These are phyloP conservation scores for Mrakiaceae sp. DNA, from an alignment of 1,284 basidiomycete species.

Conservation along the genomic window DNA sequence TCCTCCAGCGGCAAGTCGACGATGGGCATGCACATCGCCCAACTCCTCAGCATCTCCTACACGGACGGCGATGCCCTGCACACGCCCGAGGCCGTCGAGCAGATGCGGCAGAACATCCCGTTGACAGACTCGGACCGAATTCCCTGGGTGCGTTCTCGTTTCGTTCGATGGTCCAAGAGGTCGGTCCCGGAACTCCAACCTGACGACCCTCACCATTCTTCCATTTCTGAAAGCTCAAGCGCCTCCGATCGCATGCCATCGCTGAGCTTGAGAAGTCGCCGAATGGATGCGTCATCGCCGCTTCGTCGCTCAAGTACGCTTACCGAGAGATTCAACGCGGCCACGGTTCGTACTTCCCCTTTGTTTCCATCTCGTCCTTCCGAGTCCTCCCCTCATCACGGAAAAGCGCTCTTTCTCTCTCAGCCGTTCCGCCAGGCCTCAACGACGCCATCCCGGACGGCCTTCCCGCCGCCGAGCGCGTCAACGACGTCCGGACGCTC, in stretches of 20 bases:
- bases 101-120: constrained; percentile 73
- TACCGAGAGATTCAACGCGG: constrained; percentile 17
- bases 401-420: background rate
- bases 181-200: background rate
- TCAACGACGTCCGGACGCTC: background rate
- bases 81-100: constrained; percentile 66
- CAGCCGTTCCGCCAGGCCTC: background rate
- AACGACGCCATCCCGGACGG: background rate
- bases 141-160: constrained; percentile 49
- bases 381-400: background rate
- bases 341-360: background rate
- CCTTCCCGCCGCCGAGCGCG: background rate
- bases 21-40: constrained; percentile 55
- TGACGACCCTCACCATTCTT: background rate
- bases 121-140: constrained; percentile 70
- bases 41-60: constrained; percentile 55
- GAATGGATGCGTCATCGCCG: constrained; percentile 13
- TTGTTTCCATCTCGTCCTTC: background rate
- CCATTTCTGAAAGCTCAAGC: constrained; percentile 1
- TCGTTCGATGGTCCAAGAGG: background rate
- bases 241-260: background rate
- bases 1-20: constrained; percentile 68
- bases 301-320: constrained; percentile 11
- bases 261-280: constrained; percentile 5
- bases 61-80: constrained; percentile 87